Conservation (phyloP, 176 grass and related monocot species). For the Phoenix dactylifera region DNA sequence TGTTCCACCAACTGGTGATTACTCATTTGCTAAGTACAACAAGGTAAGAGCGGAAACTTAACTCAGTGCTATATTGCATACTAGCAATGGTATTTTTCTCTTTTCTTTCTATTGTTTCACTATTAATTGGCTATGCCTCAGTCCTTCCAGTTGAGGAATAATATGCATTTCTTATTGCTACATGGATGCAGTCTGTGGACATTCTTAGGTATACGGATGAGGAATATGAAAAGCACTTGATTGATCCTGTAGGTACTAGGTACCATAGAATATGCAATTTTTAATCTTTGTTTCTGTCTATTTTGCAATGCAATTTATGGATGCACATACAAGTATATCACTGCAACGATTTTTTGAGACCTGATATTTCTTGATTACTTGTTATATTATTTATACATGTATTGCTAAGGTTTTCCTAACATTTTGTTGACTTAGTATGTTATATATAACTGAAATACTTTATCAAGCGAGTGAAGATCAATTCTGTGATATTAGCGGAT, state of each 20-base stretch:
- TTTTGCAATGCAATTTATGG: neutral
- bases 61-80: slow-evolving; percentile 9
- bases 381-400: too few relatives aligned
- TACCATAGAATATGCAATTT: slow-evolving; percentile 13
- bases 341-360: too few relatives aligned
- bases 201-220: slow-evolving; percentile 78
- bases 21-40: slow-evolving; percentile 92
- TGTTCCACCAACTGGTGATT: slow-evolving; percentile 77
- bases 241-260: slow-evolving; percentile 85
- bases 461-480: too few relatives aligned
- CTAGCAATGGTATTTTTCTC: neutral
- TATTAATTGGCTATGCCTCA: too few relatives aligned
- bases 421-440: too few relatives aligned
- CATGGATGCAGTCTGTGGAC: slow-evolving; percentile 67
- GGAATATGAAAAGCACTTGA: slow-evolving; percentile 96
- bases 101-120: too few relatives aligned
- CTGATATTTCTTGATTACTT: too few relatives aligned
- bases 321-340: too few relatives aligned
- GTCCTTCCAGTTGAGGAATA: neutral
- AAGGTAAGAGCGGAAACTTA: slow-evolving; percentile 33
- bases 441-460: too few relatives aligned
- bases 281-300: slow-evolving; percentile 4
- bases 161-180: slow-evolving; percentile 14
- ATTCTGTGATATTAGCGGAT: too few relatives aligned
- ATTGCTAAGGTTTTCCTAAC: too few relatives aligned